Conservation (phyloP, 495 filamentous ascomycete species). For the Clohesyomyces aquaticus region DNA sequence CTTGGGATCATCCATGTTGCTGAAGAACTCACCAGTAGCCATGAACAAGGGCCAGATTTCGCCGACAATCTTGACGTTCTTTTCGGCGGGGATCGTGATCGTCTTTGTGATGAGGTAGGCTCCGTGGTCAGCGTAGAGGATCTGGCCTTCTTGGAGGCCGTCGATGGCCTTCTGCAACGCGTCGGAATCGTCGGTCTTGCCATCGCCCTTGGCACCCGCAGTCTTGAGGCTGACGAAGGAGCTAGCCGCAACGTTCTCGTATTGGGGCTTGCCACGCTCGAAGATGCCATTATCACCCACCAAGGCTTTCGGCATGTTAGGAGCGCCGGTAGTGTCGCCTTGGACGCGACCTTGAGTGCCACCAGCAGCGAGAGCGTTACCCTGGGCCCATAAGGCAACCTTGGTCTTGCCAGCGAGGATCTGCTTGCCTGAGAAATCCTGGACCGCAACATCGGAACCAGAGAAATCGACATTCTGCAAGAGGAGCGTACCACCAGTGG, state of each 20-base stretch:
- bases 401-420: conserved; percentile 62
- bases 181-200: conserved; percentile 66
- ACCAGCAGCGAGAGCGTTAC: conserved; percentile 54
- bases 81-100: conserved; percentile 44
- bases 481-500: conserved; percentile 58
- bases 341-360: conserved; percentile 51
- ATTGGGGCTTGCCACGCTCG: conserved; percentile 69
- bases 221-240: conserved; percentile 64
- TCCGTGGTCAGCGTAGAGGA: conserved; percentile 54
- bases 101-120: conserved; percentile 48
- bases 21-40: conserved; percentile 63
- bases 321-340: conserved; percentile 43
- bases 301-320: conserved; percentile 50
- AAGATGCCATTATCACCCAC: conserved; percentile 59
- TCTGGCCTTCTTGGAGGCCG: conserved; percentile 49
- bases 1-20: conserved; percentile 62
- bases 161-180: conserved; percentile 55
- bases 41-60: conserved; percentile 68
- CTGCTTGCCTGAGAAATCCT: conserved; percentile 54
- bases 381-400: conserved; percentile 58
- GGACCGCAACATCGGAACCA: conserved; percentile 64
- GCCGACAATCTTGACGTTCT: conserved; percentile 47
- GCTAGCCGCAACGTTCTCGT: conserved; percentile 55
- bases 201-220: conserved; percentile 69
- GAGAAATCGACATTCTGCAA: conserved; percentile 71